Conservation (phyloP, 176 grass and related monocot genomes). For the Oryza meridionalis region DNA sequence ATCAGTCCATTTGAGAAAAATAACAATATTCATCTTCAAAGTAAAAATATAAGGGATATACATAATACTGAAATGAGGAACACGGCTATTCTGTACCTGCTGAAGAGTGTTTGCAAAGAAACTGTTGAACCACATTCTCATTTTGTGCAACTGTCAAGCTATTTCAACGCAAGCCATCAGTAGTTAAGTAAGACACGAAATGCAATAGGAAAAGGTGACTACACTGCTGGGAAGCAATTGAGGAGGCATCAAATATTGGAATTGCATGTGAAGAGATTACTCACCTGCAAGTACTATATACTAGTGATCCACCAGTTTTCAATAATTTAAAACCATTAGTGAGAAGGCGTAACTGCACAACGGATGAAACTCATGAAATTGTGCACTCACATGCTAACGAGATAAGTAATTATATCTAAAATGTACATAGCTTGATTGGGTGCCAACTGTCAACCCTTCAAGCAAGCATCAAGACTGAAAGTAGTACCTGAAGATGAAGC, state of each 20-base stretch:
- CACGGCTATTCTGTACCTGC: conserved; percentile 63
- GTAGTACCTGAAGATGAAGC: conserved; percentile 76
- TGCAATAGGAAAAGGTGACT: conserved; percentile 5
- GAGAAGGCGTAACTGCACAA: conserved; percentile 71
- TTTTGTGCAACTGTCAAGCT: conserved; percentile 90
- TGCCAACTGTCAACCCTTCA: conserved; percentile 21
- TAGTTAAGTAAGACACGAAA: conserved; percentile 10
- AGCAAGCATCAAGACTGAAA: conserved; percentile 35
- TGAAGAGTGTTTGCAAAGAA: conserved; percentile 66
- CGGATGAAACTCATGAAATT: conserved; percentile 18
- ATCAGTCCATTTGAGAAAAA: background rate
- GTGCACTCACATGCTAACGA: conserved; percentile 12
- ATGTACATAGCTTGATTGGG: conserved; percentile 11
- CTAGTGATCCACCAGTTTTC: conserved; percentile 79
- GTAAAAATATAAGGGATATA: background rate
- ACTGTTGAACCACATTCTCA: conserved; percentile 83
- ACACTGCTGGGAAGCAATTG: background rate
- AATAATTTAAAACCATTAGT: conserved; percentile 89
- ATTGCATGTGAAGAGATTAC: conserved; percentile 42
- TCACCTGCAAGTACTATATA: conserved; percentile 96
- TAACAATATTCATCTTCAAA: background rate
- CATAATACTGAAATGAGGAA: conserved; percentile 12
- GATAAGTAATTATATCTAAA: background rate
- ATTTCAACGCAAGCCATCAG: conserved; percentile 44
- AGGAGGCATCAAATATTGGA: background rate